phyloP scores from a whole-genome alignment of 1,284 basidiomycete genomes.

The Cerioporus squamosus region DNA sequence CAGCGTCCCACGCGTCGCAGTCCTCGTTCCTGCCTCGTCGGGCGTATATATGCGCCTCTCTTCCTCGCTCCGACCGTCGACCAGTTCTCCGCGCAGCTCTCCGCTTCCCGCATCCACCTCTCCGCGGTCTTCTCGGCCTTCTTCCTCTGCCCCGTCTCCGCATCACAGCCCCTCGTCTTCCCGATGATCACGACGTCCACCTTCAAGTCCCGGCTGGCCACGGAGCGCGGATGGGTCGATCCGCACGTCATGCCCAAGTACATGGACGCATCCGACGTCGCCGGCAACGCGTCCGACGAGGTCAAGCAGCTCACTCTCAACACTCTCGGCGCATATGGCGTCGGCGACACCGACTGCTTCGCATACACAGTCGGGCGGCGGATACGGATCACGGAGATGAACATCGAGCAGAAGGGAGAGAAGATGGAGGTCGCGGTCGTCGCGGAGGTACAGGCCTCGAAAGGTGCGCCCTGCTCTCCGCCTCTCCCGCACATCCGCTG shows the following conservation, averaged over 20 bases:
- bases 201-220: slow-evolving; percentile 26
- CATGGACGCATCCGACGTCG: slow-evolving; percentile 55
- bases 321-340: slow-evolving; percentile 67
- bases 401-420: slow-evolving; percentile 47
- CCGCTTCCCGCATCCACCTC: neutral
- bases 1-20: no score
- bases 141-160: neutral
- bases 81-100: neutral
- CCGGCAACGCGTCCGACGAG: slow-evolving; percentile 61
- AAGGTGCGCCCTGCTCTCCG: slow-evolving; percentile 41
- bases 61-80: no score
- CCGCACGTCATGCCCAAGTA: slow-evolving; percentile 56
- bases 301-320: slow-evolving; percentile 69
- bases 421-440: slow-evolving; percentile 59
- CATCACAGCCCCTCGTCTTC: neutral
- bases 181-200: slow-evolving; percentile 13
- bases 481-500: neutral
- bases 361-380: slow-evolving; percentile 61
- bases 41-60: no score
- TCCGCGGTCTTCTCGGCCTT: neutral
- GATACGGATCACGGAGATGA: slow-evolving; percentile 63
- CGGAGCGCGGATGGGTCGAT: slow-evolving; percentile 59
- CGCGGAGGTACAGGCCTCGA: slow-evolving; percentile 62
- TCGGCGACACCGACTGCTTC: slow-evolving; percentile 62
- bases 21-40: no score